Evolutionary conservation across 78 protist genomes (phyloP), one percentile per base, ranked within the genome.

Genomic region (Blattamonas nauphoetae): DNA sequence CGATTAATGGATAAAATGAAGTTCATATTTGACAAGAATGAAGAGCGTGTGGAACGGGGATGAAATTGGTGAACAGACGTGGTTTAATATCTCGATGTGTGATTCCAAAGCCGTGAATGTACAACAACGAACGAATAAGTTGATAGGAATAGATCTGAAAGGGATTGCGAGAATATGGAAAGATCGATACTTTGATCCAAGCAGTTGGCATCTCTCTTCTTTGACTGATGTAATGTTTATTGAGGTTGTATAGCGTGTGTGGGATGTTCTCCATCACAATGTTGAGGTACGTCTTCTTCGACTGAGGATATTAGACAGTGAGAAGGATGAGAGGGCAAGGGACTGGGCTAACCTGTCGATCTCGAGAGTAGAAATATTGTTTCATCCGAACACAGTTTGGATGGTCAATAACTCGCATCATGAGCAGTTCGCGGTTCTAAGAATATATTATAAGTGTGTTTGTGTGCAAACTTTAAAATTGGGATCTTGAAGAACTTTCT

Each of bases 181-280:
- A 21, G 38, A 29, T 4, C 36, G 91, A 3, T 41, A 94, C 94
- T 94, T 96, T 96, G 64, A 96, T 93, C 43, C 36, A 89, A 32
- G 95, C 29, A 35, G 89, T 41, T 42, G 99, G 99, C 81, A 97
- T 85, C 36, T 41, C 0, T 88, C 92, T 93, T 90, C 93, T 91
- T 2, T 44, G 43, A 86, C 92, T 92, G 84, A 92, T 42, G 90
- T 94, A 94, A 84, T 92, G 88, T 11, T 97, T 88, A 6, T 90
- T 3, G 29, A 92, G 85, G 1, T 94, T 86, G 89, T 94, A 94
- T 43, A 97, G 94, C 0, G 99, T 97, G 55, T 96, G 96, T 0
- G 99, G 99, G 0, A 97, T 88, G 86, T 88, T 98, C 63, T 98
- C 99, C 89, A 98, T 89, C 35, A 98, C 99, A 6, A 99, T 91